Evolutionary conservation across 805 yeast genomes (phyloP).

Genomic region (Clavispora vitiphila): DNA sequence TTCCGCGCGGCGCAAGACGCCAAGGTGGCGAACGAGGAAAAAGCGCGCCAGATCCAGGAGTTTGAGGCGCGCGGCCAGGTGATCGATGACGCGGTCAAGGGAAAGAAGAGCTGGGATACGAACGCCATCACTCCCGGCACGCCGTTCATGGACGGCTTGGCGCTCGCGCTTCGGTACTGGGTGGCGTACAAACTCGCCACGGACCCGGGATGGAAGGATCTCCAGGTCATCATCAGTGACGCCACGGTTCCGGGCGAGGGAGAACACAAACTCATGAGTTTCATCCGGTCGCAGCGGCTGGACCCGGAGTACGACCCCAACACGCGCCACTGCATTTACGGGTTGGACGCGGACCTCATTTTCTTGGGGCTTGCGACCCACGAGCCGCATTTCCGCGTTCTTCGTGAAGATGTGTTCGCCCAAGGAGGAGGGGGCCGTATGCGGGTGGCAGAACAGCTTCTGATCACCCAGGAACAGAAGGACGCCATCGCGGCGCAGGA

Average conservation of each 20-base stretch:
- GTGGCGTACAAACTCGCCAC: slow-evolving; percentile 79
- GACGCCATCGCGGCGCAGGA: slow-evolving; percentile 38
- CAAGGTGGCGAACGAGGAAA: slow-evolving; percentile 66
- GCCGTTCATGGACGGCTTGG: slow-evolving; percentile 91
- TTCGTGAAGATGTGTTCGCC: slow-evolving; percentile 96
- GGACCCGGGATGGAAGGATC: slow-evolving; percentile 90
- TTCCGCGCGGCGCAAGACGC: slow-evolving; percentile 92
- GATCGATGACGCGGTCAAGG: slow-evolving; percentile 70
- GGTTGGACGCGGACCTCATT: slow-evolving; percentile 95
- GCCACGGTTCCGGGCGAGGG: slow-evolving; percentile 99
- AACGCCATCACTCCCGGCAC: slow-evolving; percentile 99
- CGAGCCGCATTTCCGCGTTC: slow-evolving; percentile 91
- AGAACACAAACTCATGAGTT: slow-evolving; percentile 97
- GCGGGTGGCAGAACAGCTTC: slow-evolving; percentile 44
- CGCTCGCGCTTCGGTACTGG: slow-evolving; percentile 83
- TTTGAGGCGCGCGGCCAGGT: slow-evolving; percentile 62
- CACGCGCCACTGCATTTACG: slow-evolving; percentile 93
- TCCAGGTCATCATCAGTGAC: slow-evolving; percentile 89
- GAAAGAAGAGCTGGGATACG: slow-evolving; percentile 85
- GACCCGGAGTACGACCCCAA: slow-evolving; percentile 88
- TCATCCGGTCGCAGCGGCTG: slow-evolving; percentile 82
- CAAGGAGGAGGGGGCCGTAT: slow-evolving; percentile 48
- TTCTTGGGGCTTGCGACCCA: slow-evolving; percentile 95
- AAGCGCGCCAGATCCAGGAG: slow-evolving; percentile 54
- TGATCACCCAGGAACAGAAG: slow-evolving; percentile 57